Evolutionary conservation across 345 rosid genomes (phyloP), one percentile per base, ranked within the genome.

Genomic region (Kernera saxatilis): DNA sequence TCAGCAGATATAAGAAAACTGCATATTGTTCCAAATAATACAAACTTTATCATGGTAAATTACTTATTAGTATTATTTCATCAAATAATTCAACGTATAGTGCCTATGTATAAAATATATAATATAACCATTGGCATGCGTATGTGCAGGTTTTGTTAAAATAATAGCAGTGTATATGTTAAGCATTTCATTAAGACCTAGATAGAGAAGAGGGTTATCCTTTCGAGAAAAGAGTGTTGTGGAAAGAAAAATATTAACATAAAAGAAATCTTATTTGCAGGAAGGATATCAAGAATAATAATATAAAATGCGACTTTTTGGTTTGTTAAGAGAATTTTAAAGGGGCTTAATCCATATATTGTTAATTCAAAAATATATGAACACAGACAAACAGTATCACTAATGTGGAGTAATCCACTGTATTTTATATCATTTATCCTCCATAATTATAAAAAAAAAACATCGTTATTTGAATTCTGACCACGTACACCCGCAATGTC

Each of bases 101-200:
- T 60, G 35, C 2, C 22, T 35, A 26, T 40, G 4, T 14, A 52
- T 36, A 15, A 4, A 15, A 41, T 8, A 10, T 15, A 43, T 32
- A 19, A 41, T 40, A 40, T 27, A 14, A 7, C 30, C 22, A 29
- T 54, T 68, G 36, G 66, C 74, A 70, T 70, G 74, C 66, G 66
- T 48, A 57, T 70, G 55, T 23, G 23, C 12, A 44, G 13, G 25
- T 12, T 54, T 33, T n/a, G 35, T 32, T 43, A 44, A 51, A 55
- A 22, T 41, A 56, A 56, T 56, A 21, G 6, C 64, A 56, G 64
- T 29, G 54, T 40, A 68, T 69, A 55, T 43, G 55, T 30, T 21
- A 69, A 44, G 10, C 30, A 48, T 8, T 40, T 13, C 4, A 39
- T 10, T 43, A 41, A 54, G n/a, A 45, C 37, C 6, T 22, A 46